phyloP scores from a whole-genome alignment of 768 basidiomycete genomes.

The Pleurotus ostreatus region DNA sequence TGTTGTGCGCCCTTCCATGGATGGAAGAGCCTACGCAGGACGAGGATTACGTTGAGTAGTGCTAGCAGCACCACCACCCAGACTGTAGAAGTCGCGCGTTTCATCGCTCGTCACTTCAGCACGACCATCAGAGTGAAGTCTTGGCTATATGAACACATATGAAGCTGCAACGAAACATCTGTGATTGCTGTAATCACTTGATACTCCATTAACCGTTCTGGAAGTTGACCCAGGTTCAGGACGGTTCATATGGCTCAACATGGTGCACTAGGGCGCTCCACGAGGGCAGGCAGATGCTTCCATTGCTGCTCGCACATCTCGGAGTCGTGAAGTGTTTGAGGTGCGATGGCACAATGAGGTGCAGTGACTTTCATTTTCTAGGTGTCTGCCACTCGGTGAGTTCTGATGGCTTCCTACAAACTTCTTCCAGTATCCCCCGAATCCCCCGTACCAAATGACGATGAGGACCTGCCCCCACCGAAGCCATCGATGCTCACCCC shows the following conservation, averaged over 20 bases:
- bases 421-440: neutral
- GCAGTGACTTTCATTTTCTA: too few species aligned
- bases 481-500: neutral
- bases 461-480: neutral
- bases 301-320: neutral
- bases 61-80: neutral
- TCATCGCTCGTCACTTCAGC: neutral
- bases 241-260: neutral
- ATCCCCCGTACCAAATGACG: neutral
- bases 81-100: neutral
- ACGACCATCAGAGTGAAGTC: neutral
- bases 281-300: neutral
- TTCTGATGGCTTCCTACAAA: neutral
- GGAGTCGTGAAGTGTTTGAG: neutral
- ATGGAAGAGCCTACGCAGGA: neutral
- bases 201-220: neutral
- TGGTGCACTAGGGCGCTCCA: neutral
- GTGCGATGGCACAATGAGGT: neutral
- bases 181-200: neutral
- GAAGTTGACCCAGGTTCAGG: neutral
- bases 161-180: neutral
- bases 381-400: too few species aligned
- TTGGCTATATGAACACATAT: neutral
- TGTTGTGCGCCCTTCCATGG: neutral
- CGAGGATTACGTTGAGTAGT: neutral